Conservation (phyloP, 805 yeast species). For the Crinitomyces ghanaensis region DNA sequence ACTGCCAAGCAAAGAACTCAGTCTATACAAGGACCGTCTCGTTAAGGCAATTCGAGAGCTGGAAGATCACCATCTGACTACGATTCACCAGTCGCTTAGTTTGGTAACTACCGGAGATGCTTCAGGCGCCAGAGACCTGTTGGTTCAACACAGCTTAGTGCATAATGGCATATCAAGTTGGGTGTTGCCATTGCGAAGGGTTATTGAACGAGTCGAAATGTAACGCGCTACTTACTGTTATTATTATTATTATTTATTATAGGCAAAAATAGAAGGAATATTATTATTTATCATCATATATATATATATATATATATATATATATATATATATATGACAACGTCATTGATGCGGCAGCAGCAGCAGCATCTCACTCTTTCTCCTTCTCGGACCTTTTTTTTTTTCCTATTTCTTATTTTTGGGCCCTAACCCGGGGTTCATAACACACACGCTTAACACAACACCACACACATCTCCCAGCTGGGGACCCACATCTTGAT, state of each 20-base stretch:
- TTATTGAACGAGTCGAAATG: constrained; percentile 28
- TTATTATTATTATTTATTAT: too few species aligned
- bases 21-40: constrained; percentile 18
- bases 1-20: constrained; percentile 14
- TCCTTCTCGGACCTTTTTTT: too few species aligned
- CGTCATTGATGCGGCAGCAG: neutral
- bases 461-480: too few species aligned
- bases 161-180: constrained; percentile 49
- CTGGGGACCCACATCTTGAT: neutral
- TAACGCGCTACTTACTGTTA: constrained; percentile 5
- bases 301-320: neutral
- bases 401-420: too few species aligned
- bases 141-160: constrained; percentile 42
- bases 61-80: constrained; percentile 14
- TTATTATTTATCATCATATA: neutral
- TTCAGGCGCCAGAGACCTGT: constrained; percentile 28
- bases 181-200: constrained; percentile 56
- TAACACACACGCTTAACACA: too few species aligned
- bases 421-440: too few species aligned
- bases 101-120: constrained; percentile 21
- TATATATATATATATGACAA: constrained; percentile 1
- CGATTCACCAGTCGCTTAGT: constrained; percentile 21
- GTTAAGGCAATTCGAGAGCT: constrained; percentile 11
- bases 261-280: neutral
- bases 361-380: too few species aligned